Evolutionary conservation across 148 eudicot genomes (phyloP), one percentile per base, ranked within the genome.

Genomic region (Salicornia ramosissima): DNA sequence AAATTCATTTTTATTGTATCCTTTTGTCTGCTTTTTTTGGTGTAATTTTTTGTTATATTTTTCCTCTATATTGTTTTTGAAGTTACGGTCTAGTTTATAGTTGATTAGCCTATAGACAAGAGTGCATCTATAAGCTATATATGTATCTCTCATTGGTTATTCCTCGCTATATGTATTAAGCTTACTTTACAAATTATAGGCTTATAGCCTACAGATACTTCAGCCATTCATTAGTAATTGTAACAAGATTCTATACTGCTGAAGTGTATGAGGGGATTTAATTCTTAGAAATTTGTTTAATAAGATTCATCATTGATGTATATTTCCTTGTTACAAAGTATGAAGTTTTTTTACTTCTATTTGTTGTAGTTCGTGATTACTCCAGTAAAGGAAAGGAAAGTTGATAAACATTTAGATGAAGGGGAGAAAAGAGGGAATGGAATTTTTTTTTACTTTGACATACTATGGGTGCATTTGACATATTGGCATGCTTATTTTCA

Each of bases 171-270:
- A 50, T 53, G 52, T 68, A 59, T 81, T 69, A 71, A 66, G 69
- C 67, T 25, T 71, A 24, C 14, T 62, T 52, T 36, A 36, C 40
- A n/a, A n/a, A n/a, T 36, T 36, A 36, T 8, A 36, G 40, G 18
- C 52, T 47, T 47, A 47, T 21, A 14, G 3, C 4, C 53, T 49
- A 64, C 55, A 75, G 77, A 60, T 55, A 60, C 70, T 71, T 71
- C 67, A 73, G 79, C 69, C 61, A 76, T 57, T 79, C 74, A 79
- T 72, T 42, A 72, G 77, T 77, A 80, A 74, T 71, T 77, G 76
- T 72, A 73, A 73, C 67, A 58, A 36, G 53, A 59, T 29, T 61
- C 49, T 68, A 64, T 75, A 68, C 59, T 57, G 75, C 73, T 78
- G 70, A 72, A 70, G 65, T 57, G 55, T 60, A 51, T 62, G 39